Evolutionary conservation across 176 grass and related monocot species (phyloP), one percentile per base, ranked within the genome.

Genomic region (Alloteropsis semialata): DNA sequence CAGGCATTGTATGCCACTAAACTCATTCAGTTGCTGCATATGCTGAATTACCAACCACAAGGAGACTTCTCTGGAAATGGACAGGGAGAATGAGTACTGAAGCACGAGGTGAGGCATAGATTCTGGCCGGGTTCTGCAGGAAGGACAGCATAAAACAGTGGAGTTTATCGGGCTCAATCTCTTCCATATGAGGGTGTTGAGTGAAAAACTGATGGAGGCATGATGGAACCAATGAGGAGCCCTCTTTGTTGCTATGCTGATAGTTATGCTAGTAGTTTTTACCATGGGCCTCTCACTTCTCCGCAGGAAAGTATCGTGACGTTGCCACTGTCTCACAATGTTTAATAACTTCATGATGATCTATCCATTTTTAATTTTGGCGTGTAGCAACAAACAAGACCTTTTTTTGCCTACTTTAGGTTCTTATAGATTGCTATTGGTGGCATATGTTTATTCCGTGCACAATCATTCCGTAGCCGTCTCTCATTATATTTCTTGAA

Each of bases 211-310:
- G 46, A 49, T 49, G 46, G 41, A 10, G 41, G 1, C 6, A 43
- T 43, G 41, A 43, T 43, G 44, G 46, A 49, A 3, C 15, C 46
- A 49, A 5, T 49, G 46, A 49, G 46, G 18, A 80, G 65, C 53
- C 50, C 49, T 76, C 54, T 53, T 50, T 64, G 44, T 44, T n/a
- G n/a, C n/a, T 45, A 83, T 5, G 54, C 33, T 64, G 81, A 65
- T 13, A 38, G 12, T 51, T 28, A 84, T n/a, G n/a, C n/a, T n/a
- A n/a, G n/a, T 10, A 49, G 45, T 25, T 34, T 69, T 13, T 10
- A 19, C 10, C 63, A 25, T 82, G 64, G 27, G 15, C 16, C 18
- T 43, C 41, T 43, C 41, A 64, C 32, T 63, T 75, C 22, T 69
- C 71, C 70, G 54, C 33, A 27, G 37, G 53, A 18, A 53, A 44